phyloP scores from a whole-genome alignment of 2,329 filamentous ascomycete genomes.

The Exophiala xenobiotica region DNA sequence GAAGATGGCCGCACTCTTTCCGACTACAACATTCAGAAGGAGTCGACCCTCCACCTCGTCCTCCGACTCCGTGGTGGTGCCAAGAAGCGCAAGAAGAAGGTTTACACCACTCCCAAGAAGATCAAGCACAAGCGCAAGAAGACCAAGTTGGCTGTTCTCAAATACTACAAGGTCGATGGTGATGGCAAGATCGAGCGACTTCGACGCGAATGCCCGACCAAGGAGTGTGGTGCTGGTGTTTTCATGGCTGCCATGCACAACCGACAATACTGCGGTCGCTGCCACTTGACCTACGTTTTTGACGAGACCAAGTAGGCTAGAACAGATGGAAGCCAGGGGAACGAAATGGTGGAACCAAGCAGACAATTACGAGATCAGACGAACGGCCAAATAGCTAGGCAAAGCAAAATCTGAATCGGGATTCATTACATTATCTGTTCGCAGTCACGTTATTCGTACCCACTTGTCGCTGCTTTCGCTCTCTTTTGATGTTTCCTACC shows the following conservation, averaged over 20 bases:
- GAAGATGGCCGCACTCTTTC: constrained; percentile 98
- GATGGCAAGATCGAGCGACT: constrained; percentile 99
- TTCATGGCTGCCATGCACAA: constrained; percentile 99
- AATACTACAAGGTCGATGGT: constrained; percentile 99
- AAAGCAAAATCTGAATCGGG: not conserved
- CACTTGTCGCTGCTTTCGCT: no score
- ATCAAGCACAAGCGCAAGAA: constrained; percentile 99
- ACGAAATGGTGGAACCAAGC: no score
- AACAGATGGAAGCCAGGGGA: not conserved
- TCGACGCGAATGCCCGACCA: constrained; percentile 91
- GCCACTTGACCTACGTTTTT: constrained; percentile 38
- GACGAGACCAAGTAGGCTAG: constrained; percentile 30
- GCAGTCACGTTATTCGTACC: no score
- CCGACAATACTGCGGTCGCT: constrained; percentile 89
- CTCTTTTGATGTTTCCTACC: no score
- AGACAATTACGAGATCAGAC: not conserved
- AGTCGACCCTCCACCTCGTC: constrained; percentile 96
- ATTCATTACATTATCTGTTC: not conserved
- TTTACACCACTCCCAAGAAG: constrained; percentile 99
- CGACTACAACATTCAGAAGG: constrained; percentile 99
- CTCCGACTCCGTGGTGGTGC: constrained; percentile 96
- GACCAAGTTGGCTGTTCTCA: constrained; percentile 99
- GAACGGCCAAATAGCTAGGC: not conserved
- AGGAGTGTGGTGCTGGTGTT: constrained; percentile 98
- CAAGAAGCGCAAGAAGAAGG: constrained; percentile 99